Conservation (phyloP, 2,329 filamentous ascomycete species). For the Rhinocladiella mackenziei region DNA sequence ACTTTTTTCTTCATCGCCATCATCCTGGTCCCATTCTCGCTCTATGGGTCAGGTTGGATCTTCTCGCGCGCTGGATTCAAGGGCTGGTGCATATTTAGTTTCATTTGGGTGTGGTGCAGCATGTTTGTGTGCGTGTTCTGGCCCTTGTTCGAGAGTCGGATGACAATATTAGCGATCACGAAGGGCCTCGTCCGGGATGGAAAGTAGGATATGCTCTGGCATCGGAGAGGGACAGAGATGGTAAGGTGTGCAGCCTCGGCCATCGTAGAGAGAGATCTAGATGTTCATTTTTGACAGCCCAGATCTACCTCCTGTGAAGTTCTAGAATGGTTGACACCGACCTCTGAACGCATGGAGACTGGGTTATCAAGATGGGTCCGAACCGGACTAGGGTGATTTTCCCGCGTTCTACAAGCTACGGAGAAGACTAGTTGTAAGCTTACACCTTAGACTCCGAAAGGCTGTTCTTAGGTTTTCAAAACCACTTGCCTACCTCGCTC, state of each 20-base stretch:
- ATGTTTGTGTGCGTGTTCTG: constrained; percentile 71
- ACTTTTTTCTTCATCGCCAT: constrained; percentile 66
- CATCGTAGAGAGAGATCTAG: background rate
- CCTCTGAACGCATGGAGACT: too few relatives aligned
- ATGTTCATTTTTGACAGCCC: background rate
- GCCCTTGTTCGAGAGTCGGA: constrained; percentile 68
- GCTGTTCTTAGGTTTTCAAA: too few relatives aligned
- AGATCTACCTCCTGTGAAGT: too few relatives aligned
- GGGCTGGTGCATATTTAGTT: constrained; percentile 66
- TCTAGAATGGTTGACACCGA: too few relatives aligned
- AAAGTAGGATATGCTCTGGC: background rate
- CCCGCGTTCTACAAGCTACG: background rate
- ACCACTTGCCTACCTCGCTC: background rate
- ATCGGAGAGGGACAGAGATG: background rate
- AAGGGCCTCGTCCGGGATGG: background rate
- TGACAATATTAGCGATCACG: background rate
- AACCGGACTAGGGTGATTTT: too few relatives aligned
- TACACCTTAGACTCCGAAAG: too few relatives aligned
- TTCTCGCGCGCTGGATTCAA: constrained; percentile 79
- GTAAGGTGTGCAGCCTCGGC: background rate
- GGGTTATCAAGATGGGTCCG: too few relatives aligned
- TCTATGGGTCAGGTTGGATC: constrained; percentile 78
- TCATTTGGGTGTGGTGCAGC: constrained; percentile 74
- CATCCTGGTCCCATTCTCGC: constrained; percentile 87
- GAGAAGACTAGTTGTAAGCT: background rate